Evolutionary conservation across 2,329 filamentous ascomycete genomes (phyloP).

Genomic region (Fusarium sp.): DNA sequence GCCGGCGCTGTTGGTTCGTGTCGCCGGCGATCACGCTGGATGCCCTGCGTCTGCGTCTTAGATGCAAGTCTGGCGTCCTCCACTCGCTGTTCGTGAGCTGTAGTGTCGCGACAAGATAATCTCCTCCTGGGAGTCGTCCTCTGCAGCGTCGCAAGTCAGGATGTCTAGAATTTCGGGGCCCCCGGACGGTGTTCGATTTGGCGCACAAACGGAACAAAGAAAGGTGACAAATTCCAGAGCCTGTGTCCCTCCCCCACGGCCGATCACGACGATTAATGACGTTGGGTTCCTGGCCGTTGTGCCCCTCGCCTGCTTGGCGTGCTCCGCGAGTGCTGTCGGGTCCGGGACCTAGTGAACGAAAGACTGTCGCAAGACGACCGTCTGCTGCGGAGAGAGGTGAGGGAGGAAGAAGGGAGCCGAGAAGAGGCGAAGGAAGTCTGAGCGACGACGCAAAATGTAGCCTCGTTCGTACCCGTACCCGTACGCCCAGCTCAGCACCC

Average conservation of each 20-base stretch:
- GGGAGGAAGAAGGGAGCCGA: neutral
- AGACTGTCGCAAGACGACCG: neutral
- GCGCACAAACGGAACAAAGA: slow-evolving; percentile 27
- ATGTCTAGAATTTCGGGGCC: slow-evolving; percentile 19
- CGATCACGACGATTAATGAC: slow-evolving; percentile 17
- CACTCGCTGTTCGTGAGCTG: neutral
- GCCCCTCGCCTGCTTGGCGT: slow-evolving; percentile 17
- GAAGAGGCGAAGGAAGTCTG: slow-evolving; percentile 7
- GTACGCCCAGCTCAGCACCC: neutral
- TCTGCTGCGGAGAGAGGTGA: neutral
- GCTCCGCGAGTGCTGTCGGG: neutral
- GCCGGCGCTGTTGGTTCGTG: slow-evolving; percentile 12
- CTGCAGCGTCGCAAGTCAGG: slow-evolving; percentile 3
- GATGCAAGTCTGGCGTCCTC: neutral
- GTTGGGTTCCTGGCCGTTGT: slow-evolving; percentile 5
- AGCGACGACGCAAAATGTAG: slow-evolving; percentile 3
- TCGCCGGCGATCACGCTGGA: neutral
- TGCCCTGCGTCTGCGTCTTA: slow-evolving; percentile 5
- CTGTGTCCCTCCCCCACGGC: slow-evolving; percentile 7
- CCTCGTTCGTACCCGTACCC: slow-evolving; percentile 8
- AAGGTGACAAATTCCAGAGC: slow-evolving; percentile 15
- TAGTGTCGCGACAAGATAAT: no score
- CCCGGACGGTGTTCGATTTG: slow-evolving; percentile 4
- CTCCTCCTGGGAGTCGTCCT: neutral
- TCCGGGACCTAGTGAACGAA: neutral